Conservation (phyloP, 2,329 filamentous ascomycete genomes). For the Penicillium sp. region DNA sequence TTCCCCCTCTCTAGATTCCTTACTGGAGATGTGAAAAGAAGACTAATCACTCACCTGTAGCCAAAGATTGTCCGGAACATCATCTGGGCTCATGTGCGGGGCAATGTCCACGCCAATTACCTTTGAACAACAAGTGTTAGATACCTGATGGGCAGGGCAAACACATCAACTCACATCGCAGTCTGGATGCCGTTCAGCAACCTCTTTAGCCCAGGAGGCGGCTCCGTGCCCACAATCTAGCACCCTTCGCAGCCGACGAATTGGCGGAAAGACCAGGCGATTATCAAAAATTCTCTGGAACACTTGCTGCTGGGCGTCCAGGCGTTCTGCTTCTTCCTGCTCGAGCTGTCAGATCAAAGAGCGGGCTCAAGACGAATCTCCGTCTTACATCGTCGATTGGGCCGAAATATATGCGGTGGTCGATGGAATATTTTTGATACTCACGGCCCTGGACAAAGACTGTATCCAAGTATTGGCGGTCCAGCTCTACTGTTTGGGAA, state of each 20-base stretch:
- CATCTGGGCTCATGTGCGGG: constrained; percentile 66
- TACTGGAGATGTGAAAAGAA: background rate
- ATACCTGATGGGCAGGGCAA: background rate
- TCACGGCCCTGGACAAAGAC: constrained; percentile 61
- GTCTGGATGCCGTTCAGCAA: constrained; percentile 62
- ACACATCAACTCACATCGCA: constrained; percentile 57
- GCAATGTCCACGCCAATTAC: constrained; percentile 71
- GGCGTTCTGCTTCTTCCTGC: constrained; percentile 67
- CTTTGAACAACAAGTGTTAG: constrained; percentile 44
- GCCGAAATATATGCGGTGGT: constrained; percentile 64
- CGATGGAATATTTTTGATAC: constrained; percentile 67
- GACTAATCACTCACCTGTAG: constrained; percentile 53
- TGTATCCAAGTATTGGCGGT: constrained; percentile 60
- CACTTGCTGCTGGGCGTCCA: constrained; percentile 63
- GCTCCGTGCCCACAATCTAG: constrained; percentile 73
- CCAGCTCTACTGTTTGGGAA: constrained; percentile 52
- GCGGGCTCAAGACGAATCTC: background rate
- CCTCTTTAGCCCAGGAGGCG: constrained; percentile 69
- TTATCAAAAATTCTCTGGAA: constrained; percentile 65
- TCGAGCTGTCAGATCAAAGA: constrained; percentile 14
- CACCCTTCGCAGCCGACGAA: constrained; percentile 57
- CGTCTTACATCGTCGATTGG: constrained; percentile 68
- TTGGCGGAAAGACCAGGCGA: constrained; percentile 68
- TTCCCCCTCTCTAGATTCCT: background rate
- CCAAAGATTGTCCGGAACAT: constrained; percentile 65